phyloP scores from a whole-genome alignment of 108 stramenopile species.

The Cyclostephanos tholiformis region DNA sequence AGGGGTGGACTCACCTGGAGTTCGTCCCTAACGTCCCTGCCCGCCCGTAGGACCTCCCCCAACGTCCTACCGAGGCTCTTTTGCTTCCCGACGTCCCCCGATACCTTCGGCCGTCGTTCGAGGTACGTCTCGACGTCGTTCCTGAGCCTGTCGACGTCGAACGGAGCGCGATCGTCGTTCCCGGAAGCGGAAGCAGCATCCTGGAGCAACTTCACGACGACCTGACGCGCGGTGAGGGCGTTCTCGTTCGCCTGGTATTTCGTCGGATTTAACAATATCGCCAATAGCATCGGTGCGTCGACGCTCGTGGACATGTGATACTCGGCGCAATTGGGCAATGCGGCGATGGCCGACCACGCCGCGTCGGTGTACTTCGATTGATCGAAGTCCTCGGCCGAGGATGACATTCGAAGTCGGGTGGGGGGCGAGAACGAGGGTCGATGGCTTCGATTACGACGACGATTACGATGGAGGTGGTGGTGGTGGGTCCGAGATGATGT shows the following conservation, averaged over 20 bases:
- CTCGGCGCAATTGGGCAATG: slow-evolving; percentile 71
- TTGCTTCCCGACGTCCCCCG: slow-evolving; percentile 36
- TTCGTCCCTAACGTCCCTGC: slow-evolving; percentile 51
- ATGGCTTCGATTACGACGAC: background rate
- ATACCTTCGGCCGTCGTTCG: slow-evolving; percentile 64
- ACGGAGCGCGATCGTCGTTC: too few species aligned
- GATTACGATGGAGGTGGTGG: background rate
- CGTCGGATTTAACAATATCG: slow-evolving; percentile 76
- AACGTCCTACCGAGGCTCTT: slow-evolving; percentile 79
- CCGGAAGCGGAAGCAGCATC: slow-evolving; percentile 37
- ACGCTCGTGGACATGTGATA: slow-evolving; percentile 63
- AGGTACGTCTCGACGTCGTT: slow-evolving; percentile 65
- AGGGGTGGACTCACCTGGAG: slow-evolving; percentile 66
- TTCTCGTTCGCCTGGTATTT: slow-evolving; percentile 73
- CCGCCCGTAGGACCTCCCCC: slow-evolving; percentile 63
- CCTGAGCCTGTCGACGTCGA: slow-evolving; percentile 56
- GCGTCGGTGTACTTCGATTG: slow-evolving; percentile 80
- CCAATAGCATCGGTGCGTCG: slow-evolving; percentile 73
- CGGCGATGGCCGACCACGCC: slow-evolving; percentile 71
- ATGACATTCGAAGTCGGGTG: background rate
- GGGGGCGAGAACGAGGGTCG: background rate
- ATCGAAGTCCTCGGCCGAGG: slow-evolving; percentile 61
- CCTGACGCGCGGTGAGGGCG: slow-evolving; percentile 66
- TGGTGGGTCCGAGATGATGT: background rate
- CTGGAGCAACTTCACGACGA: slow-evolving; percentile 62